These are phyloP conservation scores for Fusarium sp. DNA, from an alignment of 2,329 filamentous ascomycete species.

Conservation along the genomic window DNA sequence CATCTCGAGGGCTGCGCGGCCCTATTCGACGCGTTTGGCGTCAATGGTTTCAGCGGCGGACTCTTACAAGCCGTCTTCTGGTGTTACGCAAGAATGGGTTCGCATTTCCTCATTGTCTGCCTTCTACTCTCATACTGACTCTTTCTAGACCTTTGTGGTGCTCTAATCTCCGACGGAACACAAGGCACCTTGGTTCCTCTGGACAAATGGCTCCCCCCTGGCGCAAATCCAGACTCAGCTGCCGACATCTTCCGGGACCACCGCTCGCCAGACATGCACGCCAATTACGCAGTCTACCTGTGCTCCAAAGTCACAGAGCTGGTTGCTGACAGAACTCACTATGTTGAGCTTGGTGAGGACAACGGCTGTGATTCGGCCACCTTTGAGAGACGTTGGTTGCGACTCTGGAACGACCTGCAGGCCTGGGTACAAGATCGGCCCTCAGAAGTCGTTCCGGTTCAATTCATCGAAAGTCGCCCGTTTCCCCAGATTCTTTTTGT, in stretches of 20 bases:
- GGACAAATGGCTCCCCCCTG: conserved; percentile 59
- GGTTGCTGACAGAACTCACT: conserved; percentile 61
- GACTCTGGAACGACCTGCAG: conserved; percentile 63
- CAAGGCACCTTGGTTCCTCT: conserved; percentile 63
- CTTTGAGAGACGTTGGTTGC: conserved; percentile 59
- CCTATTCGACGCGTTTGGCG: conserved; percentile 63
- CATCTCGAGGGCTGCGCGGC: conserved; percentile 70
- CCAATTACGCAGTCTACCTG: conserved; percentile 70
- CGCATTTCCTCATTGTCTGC: conserved; percentile 20
- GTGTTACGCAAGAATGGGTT: conserved; percentile 69
- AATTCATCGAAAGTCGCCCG: conserved; percentile 55
- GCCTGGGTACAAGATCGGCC: conserved; percentile 61
- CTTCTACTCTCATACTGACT: conserved; percentile 7
- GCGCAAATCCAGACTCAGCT: conserved; percentile 51
- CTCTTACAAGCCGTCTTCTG: conserved; percentile 68
- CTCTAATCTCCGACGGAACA: conserved; percentile 65
- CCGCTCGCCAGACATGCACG: conserved; percentile 64
- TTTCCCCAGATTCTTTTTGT: conserved; percentile 66
- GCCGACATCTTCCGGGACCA: conserved; percentile 50
- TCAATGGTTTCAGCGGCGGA: conserved; percentile 66
- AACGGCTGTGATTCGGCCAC: conserved; percentile 56
- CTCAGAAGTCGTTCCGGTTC: conserved; percentile 58
- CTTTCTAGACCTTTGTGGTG: conserved; percentile 64
- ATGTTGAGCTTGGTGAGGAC: conserved; percentile 58
- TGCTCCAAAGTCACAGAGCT: conserved; percentile 64